phyloP scores from a whole-genome alignment of 768 basidiomycete species.

The Suillus subaureus region DNA sequence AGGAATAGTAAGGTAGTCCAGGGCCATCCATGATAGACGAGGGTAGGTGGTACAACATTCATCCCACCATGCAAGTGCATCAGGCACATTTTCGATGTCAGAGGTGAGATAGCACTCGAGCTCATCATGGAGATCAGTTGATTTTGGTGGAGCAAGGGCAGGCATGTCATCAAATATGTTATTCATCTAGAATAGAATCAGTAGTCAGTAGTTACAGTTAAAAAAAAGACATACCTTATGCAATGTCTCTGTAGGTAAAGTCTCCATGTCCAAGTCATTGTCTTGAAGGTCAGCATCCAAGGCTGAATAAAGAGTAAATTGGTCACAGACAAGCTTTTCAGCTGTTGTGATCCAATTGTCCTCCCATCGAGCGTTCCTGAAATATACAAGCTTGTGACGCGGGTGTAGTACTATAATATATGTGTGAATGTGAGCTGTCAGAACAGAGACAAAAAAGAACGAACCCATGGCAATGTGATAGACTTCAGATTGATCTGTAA shows the following conservation, averaged over 20 bases:
- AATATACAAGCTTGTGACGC: constrained; percentile 30
- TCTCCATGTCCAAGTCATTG: not conserved
- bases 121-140: constrained; percentile 24
- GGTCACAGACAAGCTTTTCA: constrained; percentile 21
- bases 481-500: constrained; percentile 22
- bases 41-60: constrained; percentile 26
- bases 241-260: not conserved
- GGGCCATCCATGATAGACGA: constrained; percentile 34
- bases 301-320: constrained; percentile 16
- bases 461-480: constrained; percentile 33
- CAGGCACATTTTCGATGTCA: constrained; percentile 25
- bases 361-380: constrained; percentile 27
- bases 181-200: not conserved
- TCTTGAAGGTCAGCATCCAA: not conserved
- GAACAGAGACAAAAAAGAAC: constrained; percentile 11
- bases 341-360: constrained; percentile 29
- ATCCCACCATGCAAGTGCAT: constrained; percentile 36
- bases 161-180: constrained; percentile 38
- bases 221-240: constrained; percentile 6
- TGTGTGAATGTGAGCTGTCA: not conserved
- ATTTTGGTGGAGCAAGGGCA: constrained; percentile 19
- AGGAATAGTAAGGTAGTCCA: constrained; percentile 36
- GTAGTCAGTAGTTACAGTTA: constrained; percentile 6
- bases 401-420: constrained; percentile 37
- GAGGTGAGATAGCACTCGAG: constrained; percentile 32